phyloP scores from a whole-genome alignment of 305 asterid genomes.

The Fraxinus sp. region DNA sequence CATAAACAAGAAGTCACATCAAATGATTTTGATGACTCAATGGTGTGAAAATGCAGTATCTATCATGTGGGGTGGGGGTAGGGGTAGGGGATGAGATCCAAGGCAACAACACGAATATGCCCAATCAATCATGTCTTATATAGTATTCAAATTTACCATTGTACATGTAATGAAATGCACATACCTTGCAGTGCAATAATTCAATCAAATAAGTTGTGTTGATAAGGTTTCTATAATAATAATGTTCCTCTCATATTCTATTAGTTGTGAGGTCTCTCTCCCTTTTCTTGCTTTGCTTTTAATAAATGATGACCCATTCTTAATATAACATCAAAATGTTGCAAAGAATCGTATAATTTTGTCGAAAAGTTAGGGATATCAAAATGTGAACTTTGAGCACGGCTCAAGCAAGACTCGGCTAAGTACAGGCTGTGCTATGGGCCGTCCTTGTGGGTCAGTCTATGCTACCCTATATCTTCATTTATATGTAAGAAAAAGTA shows the following conservation, averaged over 20 bases:
- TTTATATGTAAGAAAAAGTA: not conserved
- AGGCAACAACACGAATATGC: not conserved
- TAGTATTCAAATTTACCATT: not conserved
- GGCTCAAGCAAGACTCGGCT: not conserved
- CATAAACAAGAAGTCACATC: not conserved
- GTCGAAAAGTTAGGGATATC: not conserved
- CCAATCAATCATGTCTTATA: not conserved
- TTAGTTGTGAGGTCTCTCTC: conserved; percentile 35
- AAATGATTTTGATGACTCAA: not conserved
- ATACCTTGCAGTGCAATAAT: not conserved
- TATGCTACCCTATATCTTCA: not conserved
- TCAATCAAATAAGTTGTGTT: conserved; percentile 4
- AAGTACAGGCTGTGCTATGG: not conserved
- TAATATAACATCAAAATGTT: conserved; percentile 21
- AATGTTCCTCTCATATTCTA: conserved; percentile 27
- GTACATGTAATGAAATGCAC: not conserved
- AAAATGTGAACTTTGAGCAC: not conserved
- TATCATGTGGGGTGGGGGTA: not conserved
- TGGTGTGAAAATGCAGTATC: not conserved
- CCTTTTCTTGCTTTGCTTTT: conserved; percentile 21
- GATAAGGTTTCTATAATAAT: conserved; percentile 31
- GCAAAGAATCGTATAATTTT: not conserved
- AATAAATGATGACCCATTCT: conserved; percentile 13
- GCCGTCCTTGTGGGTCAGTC: not conserved
- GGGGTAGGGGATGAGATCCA: not conserved